A percentile compares a stretch with the other conserved stretches of the same genome.
These are phyloP conservation scores for Vitis riparia DNA, from an alignment of 164 flowering plant species.

Conservation along the genomic window DNA sequence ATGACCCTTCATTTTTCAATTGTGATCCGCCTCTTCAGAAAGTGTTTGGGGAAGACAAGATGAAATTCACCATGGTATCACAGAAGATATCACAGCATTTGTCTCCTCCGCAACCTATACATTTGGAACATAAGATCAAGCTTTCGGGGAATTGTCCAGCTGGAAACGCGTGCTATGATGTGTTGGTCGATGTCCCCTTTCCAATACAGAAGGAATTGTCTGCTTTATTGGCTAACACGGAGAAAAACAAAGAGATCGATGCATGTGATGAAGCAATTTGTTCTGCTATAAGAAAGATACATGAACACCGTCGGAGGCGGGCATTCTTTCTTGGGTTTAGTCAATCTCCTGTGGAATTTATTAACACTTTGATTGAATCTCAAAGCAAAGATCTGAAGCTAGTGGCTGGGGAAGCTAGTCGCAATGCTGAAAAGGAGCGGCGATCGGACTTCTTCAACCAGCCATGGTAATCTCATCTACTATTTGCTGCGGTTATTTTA, in stretches of 20 bases:
- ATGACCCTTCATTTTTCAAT: conserved; percentile 41
- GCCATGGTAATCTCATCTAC: conserved; percentile 39
- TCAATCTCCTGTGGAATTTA: conserved; percentile 54
- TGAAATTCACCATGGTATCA: conserved; percentile 48
- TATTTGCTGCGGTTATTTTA: background rate
- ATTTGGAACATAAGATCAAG: conserved; percentile 46
- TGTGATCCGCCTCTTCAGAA: conserved; percentile 46
- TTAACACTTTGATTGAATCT: conserved; percentile 47
- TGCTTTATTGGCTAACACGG: conserved; percentile 38
- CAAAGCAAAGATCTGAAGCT: conserved; percentile 46
- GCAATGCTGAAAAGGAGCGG: conserved; percentile 43
- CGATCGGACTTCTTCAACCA: conserved; percentile 51
- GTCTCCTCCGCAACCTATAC: conserved; percentile 45
- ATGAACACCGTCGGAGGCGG: conserved; percentile 44
- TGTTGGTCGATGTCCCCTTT: conserved; percentile 49
- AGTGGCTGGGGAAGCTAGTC: conserved; percentile 42
- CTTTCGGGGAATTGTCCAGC: conserved; percentile 48
- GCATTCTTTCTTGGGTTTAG: conserved; percentile 60
- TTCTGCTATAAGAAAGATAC: conserved; percentile 41
- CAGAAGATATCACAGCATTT: conserved; percentile 49
- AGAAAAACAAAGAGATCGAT: conserved; percentile 50
- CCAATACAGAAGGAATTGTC: conserved; percentile 48
- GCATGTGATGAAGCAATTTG: conserved; percentile 48
- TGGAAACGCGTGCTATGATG: conserved; percentile 50
- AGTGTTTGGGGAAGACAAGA: conserved; percentile 47